Conservation (phyloP, 805 yeast species). For the Saturnispora saitoi region DNA sequence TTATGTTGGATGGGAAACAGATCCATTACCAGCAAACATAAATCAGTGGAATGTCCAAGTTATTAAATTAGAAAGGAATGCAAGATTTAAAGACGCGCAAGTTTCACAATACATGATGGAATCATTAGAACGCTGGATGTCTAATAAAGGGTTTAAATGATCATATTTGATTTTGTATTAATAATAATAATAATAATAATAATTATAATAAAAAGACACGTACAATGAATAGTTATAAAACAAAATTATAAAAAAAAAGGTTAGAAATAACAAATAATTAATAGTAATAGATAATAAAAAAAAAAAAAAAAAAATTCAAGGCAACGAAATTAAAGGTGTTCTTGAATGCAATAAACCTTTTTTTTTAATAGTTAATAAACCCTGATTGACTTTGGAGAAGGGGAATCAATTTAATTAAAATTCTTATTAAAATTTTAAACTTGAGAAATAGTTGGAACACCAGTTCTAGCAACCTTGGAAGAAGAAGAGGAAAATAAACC, state of each 20-base stretch:
- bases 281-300: background rate
- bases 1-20: slow-evolving; percentile 68
- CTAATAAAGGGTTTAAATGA: slow-evolving; percentile 49
- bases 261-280: slow-evolving; percentile 1
- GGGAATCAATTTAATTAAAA: background rate
- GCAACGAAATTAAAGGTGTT: background rate
- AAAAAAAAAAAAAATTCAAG: background rate
- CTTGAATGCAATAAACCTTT: no score
- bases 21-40: slow-evolving; percentile 65
- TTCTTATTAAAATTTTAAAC: slow-evolving; percentile 38
- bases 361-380: background rate
- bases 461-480: slow-evolving; percentile 56
- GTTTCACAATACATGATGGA: slow-evolving; percentile 82
- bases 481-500: slow-evolving; percentile 50
- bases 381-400: background rate
- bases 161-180: background rate
- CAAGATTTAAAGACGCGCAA: slow-evolving; percentile 83
- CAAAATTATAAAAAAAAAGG: background rate
- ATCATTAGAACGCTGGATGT: slow-evolving; percentile 63
- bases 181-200: slow-evolving; percentile 1
- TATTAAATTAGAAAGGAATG: slow-evolving; percentile 69
- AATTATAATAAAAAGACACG: background rate
- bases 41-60: slow-evolving; percentile 85
- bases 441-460: slow-evolving; percentile 86
- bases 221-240: slow-evolving; percentile 1